Evolutionary conservation across 1,139 yeast species (phyloP).

Genomic region (Kluyveromyces sp.): DNA sequence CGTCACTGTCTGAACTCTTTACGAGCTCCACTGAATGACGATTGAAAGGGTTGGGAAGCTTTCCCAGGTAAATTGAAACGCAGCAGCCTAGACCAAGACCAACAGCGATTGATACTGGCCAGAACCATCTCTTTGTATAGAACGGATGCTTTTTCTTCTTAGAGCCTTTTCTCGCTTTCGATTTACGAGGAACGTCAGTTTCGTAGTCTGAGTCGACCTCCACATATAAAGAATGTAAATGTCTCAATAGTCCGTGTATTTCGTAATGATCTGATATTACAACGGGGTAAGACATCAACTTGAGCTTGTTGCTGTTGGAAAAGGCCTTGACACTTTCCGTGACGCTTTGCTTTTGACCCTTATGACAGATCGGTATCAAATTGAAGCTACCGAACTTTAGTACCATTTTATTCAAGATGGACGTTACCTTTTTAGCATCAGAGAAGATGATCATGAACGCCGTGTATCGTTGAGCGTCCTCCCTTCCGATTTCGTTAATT

Average conservation of each 20-base stretch:
- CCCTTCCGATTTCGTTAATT: constrained; percentile 11
- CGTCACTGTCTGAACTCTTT: not conserved
- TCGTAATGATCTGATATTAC: constrained; percentile 21
- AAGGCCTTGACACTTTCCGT: constrained; percentile 20
- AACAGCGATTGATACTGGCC: constrained; percentile 27
- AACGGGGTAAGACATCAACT: constrained; percentile 23
- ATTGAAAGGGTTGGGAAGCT: not conserved
- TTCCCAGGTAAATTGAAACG: constrained; percentile 17
- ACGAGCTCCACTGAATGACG: constrained; percentile 1
- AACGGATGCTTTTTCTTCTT: constrained; percentile 8
- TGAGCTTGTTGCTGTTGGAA: constrained; percentile 17
- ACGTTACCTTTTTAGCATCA: constrained; percentile 22
- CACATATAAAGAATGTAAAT: constrained; percentile 14
- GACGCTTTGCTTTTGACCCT: constrained; percentile 24
- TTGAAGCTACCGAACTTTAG: constrained; percentile 18
- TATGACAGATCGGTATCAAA: constrained; percentile 24
- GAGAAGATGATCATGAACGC: constrained; percentile 25
- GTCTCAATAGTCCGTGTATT: constrained; percentile 18
- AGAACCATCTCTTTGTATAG: constrained; percentile 16
- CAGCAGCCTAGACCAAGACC: constrained; percentile 30
- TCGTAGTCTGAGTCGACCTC: constrained; percentile 18
- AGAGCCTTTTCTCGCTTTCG: constrained; percentile 11
- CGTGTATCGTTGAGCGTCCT: constrained; percentile 15
- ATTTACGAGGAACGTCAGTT: constrained; percentile 14
- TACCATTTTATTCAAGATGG: constrained; percentile 21